Evolutionary conservation across 257 asterid genomes (phyloP).

Genomic region (Anisodus acutangulus): DNA sequence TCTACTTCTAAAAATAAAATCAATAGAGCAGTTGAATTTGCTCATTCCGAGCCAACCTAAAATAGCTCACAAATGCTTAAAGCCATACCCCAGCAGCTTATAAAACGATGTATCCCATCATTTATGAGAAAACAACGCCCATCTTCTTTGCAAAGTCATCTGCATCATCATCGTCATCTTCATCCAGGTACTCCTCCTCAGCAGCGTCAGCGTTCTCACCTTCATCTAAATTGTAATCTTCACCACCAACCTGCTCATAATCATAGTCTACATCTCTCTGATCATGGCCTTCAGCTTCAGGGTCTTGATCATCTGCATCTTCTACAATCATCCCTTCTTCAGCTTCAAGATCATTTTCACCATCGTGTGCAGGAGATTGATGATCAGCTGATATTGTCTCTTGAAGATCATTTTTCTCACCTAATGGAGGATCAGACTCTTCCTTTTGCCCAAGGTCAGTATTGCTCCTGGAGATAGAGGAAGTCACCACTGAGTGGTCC

Average conservation of each 20-base stretch:
- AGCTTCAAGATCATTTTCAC: constrained; percentile 42
- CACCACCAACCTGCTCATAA: constrained; percentile 69
- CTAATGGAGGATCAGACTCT: constrained; percentile 38
- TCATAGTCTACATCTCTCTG: constrained; percentile 57
- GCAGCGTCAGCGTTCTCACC: constrained; percentile 56
- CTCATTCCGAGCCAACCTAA: constrained; percentile 40
- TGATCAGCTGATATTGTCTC: constrained; percentile 29
- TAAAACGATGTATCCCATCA: not conserved
- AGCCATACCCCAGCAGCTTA: too few relatives aligned
- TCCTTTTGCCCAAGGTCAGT: constrained; percentile 37
- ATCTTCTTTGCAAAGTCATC: constrained; percentile 93
- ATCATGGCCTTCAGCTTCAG: constrained; percentile 58
- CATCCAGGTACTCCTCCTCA: constrained; percentile 66
- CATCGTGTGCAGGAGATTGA: constrained; percentile 29
- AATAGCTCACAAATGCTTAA: constrained; percentile 10
- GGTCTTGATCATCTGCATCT: constrained; percentile 48
- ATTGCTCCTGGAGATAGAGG: constrained; percentile 25
- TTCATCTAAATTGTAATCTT: constrained; percentile 57
- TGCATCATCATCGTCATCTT: constrained; percentile 59
- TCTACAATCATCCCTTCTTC: constrained; percentile 54
- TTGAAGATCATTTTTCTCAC: constrained; percentile 38
- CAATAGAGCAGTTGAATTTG: constrained; percentile 52
- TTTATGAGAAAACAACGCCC: constrained; percentile 72
- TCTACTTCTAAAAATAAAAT: constrained; percentile 58
- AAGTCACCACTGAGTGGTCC: constrained; percentile 28